Evolutionary conservation across 768 basidiomycete genomes (phyloP).

Genomic region (Dioszegia crocea): DNA sequence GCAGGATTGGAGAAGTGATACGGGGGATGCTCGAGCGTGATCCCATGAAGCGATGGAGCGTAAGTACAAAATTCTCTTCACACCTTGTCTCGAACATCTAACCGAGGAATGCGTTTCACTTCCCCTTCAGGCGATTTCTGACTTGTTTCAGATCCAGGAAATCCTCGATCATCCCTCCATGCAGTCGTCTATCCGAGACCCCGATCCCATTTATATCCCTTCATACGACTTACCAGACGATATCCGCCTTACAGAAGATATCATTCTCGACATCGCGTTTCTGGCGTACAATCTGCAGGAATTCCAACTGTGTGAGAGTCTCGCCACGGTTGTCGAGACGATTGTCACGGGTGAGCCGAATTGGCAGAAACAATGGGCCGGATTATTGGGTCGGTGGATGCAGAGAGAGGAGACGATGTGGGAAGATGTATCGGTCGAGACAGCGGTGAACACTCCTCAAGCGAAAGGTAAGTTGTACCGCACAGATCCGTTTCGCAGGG

Average conservation of each 20-base stretch:
- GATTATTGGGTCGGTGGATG: constrained; percentile 28
- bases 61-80: constrained; percentile 20
- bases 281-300: constrained; percentile 18
- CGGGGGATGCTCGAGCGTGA: constrained; percentile 34
- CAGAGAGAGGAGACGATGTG: constrained; percentile 30
- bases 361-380: constrained; percentile 39
- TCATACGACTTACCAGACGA: constrained; percentile 7
- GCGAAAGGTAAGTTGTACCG: not conserved
- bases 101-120: too few species aligned
- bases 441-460: not conserved
- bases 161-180: constrained; percentile 42
- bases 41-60: constrained; percentile 33
- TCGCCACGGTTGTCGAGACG: constrained; percentile 6
- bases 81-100: too few species aligned
- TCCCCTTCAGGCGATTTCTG: not conserved
- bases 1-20: not conserved
- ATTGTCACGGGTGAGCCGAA: constrained; percentile 16
- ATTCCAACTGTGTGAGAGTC: constrained; percentile 29
- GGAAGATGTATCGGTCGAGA: constrained; percentile 18
- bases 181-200: constrained; percentile 7
- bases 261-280: constrained; percentile 26
- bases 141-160: constrained; percentile 29
- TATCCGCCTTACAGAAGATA: constrained; percentile 4
- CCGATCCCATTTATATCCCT: constrained; percentile 16
- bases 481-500: too few species aligned